A percentile compares a stretch with the other conserved stretches of the same genome.
phyloP scores from a whole-genome alignment of 164 flowering plant genomes.

The Magnolia officinalis region DNA sequence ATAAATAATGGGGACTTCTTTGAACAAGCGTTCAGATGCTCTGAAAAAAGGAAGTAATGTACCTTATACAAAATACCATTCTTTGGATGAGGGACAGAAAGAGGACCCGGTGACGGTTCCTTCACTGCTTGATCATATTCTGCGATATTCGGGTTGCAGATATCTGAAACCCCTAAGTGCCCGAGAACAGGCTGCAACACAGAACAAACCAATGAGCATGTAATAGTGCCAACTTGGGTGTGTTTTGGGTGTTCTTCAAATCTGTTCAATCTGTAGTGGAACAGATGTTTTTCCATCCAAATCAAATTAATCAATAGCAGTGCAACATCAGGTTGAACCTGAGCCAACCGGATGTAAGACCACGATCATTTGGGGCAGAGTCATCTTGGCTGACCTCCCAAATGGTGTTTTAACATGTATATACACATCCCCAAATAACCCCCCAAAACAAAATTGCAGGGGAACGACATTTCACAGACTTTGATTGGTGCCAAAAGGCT shows the following conservation, averaged over 20 bases:
- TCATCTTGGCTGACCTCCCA: neutral
- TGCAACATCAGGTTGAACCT: neutral
- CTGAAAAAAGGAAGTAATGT: neutral
- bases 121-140: conserved; percentile 33
- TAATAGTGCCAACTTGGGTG: neutral
- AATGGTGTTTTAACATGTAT: neutral
- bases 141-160: conserved; percentile 27
- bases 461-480: no score
- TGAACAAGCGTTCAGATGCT: neutral
- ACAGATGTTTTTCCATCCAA: neutral
- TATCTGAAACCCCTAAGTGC: conserved; percentile 29
- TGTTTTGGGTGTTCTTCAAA: neutral
- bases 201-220: neutral
- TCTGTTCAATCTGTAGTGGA: neutral
- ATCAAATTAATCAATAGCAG: neutral
- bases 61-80: conserved; percentile 62
- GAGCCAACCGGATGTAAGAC: neutral
- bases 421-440: neutral
- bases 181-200: conserved; percentile 48
- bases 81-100: conserved; percentile 40
- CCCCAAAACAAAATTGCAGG: no score
- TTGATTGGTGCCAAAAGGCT: no score
- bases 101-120: conserved; percentile 47
- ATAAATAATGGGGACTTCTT: no score
- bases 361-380: neutral